phyloP scores from a whole-genome alignment of 768 basidiomycete species.

The Termitomyces sp. region DNA sequence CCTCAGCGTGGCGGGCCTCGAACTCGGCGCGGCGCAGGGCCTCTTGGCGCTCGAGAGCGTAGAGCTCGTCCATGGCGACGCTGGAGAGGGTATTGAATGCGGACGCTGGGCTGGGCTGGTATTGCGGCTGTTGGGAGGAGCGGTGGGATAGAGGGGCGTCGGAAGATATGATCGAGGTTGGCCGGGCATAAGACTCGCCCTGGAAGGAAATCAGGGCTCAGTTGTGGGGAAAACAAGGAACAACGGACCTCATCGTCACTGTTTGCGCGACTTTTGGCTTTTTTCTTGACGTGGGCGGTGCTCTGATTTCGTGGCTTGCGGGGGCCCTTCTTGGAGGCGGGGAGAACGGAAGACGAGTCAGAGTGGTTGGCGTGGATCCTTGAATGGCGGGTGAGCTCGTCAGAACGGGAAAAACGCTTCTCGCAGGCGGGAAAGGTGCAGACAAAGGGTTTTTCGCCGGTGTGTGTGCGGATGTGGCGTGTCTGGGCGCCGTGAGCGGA shows the following conservation, averaged over 20 bases:
- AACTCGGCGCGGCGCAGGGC: conserved; percentile 83
- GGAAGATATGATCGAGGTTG: conserved; percentile 46
- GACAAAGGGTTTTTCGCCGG: conserved; percentile 94
- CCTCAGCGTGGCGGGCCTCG: conserved; percentile 72
- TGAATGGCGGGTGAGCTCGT: conserved; percentile 95
- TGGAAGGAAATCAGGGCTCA: conserved; percentile 21
- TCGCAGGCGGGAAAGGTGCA: conserved; percentile 95
- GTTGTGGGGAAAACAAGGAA: neutral
- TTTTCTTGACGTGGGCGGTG: conserved; percentile 55
- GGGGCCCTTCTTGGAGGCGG: conserved; percentile 10
- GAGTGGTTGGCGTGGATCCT: conserved; percentile 75
- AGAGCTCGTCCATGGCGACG: conserved; percentile 85
- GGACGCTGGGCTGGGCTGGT: conserved; percentile 27
- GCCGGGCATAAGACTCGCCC: conserved; percentile 58
- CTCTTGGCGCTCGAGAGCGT: conserved; percentile 84
- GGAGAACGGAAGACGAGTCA: conserved; percentile 20
- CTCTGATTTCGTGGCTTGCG: neutral
- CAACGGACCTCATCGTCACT: conserved; percentile 73
- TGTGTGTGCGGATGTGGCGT: conserved; percentile 96
- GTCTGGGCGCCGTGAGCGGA: conserved; percentile 52
- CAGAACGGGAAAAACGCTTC: conserved; percentile 97
- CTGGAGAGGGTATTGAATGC: conserved; percentile 69
- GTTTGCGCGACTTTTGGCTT: conserved; percentile 73
- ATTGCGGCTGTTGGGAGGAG: conserved; percentile 17
- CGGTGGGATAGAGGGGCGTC: conserved; percentile 37